These are phyloP conservation scores for Teunomyces barrocoloradensis DNA, from an alignment of 805 yeast species.

Conservation along the genomic window DNA sequence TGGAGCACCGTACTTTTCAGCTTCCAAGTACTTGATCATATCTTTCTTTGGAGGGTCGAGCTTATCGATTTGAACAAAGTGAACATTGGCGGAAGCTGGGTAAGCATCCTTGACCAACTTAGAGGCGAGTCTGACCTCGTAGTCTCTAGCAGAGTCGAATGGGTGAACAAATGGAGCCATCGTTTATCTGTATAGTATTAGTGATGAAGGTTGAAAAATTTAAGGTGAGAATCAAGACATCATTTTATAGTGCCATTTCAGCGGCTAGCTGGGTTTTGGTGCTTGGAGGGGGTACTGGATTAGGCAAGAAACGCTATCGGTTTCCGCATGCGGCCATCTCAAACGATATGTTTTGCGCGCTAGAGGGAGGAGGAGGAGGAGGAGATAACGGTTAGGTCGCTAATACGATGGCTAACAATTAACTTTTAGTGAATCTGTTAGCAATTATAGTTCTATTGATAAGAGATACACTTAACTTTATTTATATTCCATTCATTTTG, in stretches of 20 bases:
- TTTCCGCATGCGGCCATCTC: conserved; percentile 1
- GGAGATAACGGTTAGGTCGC: neutral
- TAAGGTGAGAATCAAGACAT: neutral
- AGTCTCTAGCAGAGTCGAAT: conserved; percentile 57
- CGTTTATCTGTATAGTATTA: neutral
- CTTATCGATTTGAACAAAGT: conserved; percentile 65
- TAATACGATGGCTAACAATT: too few species aligned
- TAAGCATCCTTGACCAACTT: conserved; percentile 59
- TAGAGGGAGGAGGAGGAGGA: neutral
- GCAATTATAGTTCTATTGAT: too few species aligned
- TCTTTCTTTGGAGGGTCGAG: conserved; percentile 77
- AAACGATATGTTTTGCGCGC: neutral
- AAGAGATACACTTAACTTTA: too few species aligned
- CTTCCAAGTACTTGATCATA: conserved; percentile 64
- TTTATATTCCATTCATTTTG: too few species aligned
- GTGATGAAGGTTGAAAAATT: neutral
- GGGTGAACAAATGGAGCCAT: conserved; percentile 40
- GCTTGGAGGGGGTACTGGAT: neutral
- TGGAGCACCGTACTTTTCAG: conserved; percentile 50
- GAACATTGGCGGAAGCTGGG: conserved; percentile 52
- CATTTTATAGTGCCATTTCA: neutral
- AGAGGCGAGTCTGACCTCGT: conserved; percentile 55
- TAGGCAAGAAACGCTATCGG: conserved; percentile 1
- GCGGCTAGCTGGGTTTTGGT: neutral
- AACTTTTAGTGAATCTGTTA: too few species aligned